phyloP scores from a whole-genome alignment of 2,329 filamentous ascomycete genomes.

The Curvularia lunata region DNA sequence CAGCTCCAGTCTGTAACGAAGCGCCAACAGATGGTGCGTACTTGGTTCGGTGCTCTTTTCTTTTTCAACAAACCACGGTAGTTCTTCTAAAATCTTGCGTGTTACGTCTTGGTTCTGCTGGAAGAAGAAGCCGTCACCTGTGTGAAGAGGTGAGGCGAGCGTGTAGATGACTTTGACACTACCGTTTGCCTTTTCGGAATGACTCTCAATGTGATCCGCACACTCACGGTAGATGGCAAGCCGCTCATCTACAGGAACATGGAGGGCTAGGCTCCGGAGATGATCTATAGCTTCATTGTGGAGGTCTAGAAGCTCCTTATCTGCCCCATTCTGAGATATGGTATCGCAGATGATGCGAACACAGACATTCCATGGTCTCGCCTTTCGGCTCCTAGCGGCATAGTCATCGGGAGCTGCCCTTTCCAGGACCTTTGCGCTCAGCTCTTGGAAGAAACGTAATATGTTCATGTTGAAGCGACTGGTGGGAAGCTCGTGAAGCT shows the following conservation, averaged over 20 bases:
- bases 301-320: slow-evolving; percentile 66
- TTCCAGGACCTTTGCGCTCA: slow-evolving; percentile 30
- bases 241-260: slow-evolving; percentile 65
- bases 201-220: slow-evolving; percentile 69
- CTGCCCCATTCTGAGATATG: slow-evolving; percentile 61
- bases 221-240: slow-evolving; percentile 70
- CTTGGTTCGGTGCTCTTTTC: slow-evolving; percentile 26
- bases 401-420: slow-evolving; percentile 19
- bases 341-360: slow-evolving; percentile 76
- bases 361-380: slow-evolving; percentile 60
- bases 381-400: slow-evolving; percentile 29
- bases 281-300: slow-evolving; percentile 68
- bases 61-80: slow-evolving; percentile 43
- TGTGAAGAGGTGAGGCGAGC: slow-evolving; percentile 20
- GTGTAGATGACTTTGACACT: slow-evolving; percentile 69
- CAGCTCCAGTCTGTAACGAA: slow-evolving; percentile 58
- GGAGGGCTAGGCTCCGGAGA: slow-evolving; percentile 65
- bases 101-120: slow-evolving; percentile 33
- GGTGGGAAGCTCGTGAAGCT: slow-evolving; percentile 61
- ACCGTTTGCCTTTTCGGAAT: slow-evolving; percentile 70
- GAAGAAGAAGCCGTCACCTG: slow-evolving; percentile 33
- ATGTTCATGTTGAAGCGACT: slow-evolving; percentile 41
- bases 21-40: slow-evolving; percentile 24
- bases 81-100: slow-evolving; percentile 48
- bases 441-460: slow-evolving; percentile 38